Evolutionary conservation across 345 rosid species (phyloP).

Genomic region (Pugionium dolabratum): DNA sequence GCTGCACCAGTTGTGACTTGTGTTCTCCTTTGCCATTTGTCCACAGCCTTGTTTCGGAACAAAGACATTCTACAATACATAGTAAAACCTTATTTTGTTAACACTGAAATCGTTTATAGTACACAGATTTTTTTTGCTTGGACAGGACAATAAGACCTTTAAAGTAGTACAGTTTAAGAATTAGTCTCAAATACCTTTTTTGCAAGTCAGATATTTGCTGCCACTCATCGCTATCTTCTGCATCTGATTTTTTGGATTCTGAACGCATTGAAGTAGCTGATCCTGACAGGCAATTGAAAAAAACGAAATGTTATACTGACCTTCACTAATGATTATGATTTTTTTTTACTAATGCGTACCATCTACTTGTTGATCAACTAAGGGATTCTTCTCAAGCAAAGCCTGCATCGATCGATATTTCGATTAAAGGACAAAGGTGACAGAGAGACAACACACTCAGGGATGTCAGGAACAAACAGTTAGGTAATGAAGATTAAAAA

Average conservation of each 20-base stretch:
- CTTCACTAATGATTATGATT: background rate
- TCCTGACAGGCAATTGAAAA: constrained; percentile 11
- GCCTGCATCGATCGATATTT: constrained; percentile 50
- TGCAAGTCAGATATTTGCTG: constrained; percentile 57
- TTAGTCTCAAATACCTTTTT: constrained; percentile 50
- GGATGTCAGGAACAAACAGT: background rate
- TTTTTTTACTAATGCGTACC: constrained; percentile 47
- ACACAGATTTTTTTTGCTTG: background rate
- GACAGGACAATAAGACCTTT: constrained; percentile 2
- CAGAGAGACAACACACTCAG: constrained; percentile 15
- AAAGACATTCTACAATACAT: constrained; percentile 53
- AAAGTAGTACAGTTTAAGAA: background rate
- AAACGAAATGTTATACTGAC: background rate
- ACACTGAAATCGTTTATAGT: background rate
- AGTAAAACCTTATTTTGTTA: constrained; percentile 17
- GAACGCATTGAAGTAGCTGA: constrained; percentile 35
- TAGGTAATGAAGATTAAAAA: too few relatives aligned
- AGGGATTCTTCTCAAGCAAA: constrained; percentile 75
- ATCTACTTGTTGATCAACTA: constrained; percentile 55
- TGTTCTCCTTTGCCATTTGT: constrained; percentile 94
- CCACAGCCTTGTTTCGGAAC: constrained; percentile 83
- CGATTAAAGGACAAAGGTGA: background rate
- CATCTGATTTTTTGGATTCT: constrained; percentile 42
- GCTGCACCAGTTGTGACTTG: constrained; percentile 90
- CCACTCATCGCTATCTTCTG: constrained; percentile 71